Base-by-base conservation (phyloP, 345 rosid species). In the Pistacia atlantica region DNA sequence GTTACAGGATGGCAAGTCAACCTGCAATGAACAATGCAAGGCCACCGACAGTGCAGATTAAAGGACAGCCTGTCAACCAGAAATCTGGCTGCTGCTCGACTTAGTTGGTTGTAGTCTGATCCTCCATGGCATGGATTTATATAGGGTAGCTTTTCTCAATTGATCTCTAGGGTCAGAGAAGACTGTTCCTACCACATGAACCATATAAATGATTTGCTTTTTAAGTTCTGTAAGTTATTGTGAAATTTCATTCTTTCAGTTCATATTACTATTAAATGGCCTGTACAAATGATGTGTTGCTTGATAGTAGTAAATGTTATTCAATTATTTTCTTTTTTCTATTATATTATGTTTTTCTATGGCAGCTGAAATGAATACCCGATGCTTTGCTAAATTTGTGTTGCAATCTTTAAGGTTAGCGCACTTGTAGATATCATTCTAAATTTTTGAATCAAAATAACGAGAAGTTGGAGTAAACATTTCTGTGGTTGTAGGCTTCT, bases 21-120 rank as follows among this genome's bases (percentile, higher is more conserved):
- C 90, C 90, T 1, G 86, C 84, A 16, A 55, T 75, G 33, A 78
- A 66, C 75, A 71, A 56, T 11, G 82, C 81, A 38, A 85, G 87
- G 73, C 87, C 85, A 7, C 83, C 85, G 8, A 80, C 80, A 14
- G 90, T 87, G 72, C 84, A 87, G 72, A 79, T 87, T 17, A 81
- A 82, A 48, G 90, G 90, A 48, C 85, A 87, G 54, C 90, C 88
- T 12, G 83, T 87, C 73, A 85, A 85, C 87, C 90, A 87, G 79
- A 87, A 85, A 66, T n/a, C 80, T 31, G 83, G 87, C 12, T 82
- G 87, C 79, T 84, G 87, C 87, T 86, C 87, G 31, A 83, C 87
- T 69, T 84, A 84, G 68, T 54, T 18, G 48, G 57, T 51, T 63
- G 46, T 42, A 0, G 46, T 28, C 31, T 10, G 61, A 56, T 46